A percentile compares a stretch with the other conserved stretches of the same genome.
Conservation (phyloP, 1,139 yeast genomes). For the Pichia sp. region DNA sequence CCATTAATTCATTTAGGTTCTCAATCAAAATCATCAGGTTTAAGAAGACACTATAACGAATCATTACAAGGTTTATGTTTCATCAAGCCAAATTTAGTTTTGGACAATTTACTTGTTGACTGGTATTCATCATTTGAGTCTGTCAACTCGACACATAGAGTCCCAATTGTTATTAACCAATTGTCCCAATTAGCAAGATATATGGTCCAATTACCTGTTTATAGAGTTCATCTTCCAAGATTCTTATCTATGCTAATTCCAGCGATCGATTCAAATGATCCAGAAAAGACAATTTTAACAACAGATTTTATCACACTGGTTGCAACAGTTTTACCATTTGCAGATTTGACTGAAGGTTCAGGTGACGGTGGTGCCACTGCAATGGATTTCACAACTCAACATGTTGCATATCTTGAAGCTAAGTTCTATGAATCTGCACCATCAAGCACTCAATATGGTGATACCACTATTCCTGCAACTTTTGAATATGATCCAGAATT, state of each 20-base stretch:
- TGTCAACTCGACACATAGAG: slow-evolving; percentile 80
- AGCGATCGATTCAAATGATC: slow-evolving; percentile 88
- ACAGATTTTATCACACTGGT: slow-evolving; percentile 70
- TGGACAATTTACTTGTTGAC: slow-evolving; percentile 69
- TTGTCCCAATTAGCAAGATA: slow-evolving; percentile 66
- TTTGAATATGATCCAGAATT: slow-evolving; percentile 41
- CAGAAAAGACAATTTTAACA: slow-evolving; percentile 68
- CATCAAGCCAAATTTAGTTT: slow-evolving; percentile 57
- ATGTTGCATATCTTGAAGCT: slow-evolving; percentile 50
- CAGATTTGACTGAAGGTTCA: slow-evolving; percentile 45
- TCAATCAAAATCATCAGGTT: slow-evolving; percentile 67
- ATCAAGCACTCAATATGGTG: slow-evolving; percentile 21
- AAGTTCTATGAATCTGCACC: slow-evolving; percentile 33
- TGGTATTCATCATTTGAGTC: slow-evolving; percentile 79
- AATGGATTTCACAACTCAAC: slow-evolving; percentile 68
- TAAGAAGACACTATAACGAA: slow-evolving; percentile 58
- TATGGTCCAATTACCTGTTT: slow-evolving; percentile 63
- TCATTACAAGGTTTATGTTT: slow-evolving; percentile 65
- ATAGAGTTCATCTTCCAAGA: slow-evolving; percentile 77
- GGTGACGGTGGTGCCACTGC: slow-evolving; percentile 56
- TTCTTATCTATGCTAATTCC: slow-evolving; percentile 68
- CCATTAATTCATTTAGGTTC: slow-evolving; percentile 70
- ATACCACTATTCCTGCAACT: slow-evolving; percentile 22
- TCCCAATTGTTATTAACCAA: slow-evolving; percentile 68
- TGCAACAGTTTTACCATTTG: slow-evolving; percentile 72